Percentiles rank a stretch among this genome's conserved stretches.
Evolutionary conservation across 2,329 filamentous ascomycete species (phyloP).

Genomic region (Periconia sp.): DNA sequence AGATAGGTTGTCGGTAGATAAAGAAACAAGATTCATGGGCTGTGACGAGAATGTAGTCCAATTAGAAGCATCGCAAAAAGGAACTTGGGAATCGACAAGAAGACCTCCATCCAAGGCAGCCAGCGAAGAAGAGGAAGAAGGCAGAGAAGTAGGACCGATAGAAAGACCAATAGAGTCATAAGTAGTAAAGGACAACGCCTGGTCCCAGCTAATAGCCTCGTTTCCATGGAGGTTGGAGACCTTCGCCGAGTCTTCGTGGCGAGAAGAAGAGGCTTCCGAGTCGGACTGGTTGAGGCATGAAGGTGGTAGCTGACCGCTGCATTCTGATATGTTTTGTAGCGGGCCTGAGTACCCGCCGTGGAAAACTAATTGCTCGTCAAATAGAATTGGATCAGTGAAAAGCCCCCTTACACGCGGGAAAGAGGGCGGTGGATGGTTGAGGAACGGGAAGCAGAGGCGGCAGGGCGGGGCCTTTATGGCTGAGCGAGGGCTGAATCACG

Average conservation of each 20-base stretch:
- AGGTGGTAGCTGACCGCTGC: slow-evolving; percentile 30
- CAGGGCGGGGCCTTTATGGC: slow-evolving; percentile 25
- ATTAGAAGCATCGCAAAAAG: slow-evolving; percentile 27
- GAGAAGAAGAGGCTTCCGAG: slow-evolving; percentile 29
- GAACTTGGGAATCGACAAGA: slow-evolving; percentile 21
- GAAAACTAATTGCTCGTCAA: slow-evolving; percentile 45
- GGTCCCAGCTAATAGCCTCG: slow-evolving; percentile 35
- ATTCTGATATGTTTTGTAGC: slow-evolving; percentile 39
- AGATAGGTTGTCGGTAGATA: slow-evolving; percentile 27
- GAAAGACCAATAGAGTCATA: slow-evolving; percentile 24
- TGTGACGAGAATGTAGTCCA: slow-evolving; percentile 33
- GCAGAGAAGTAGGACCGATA: slow-evolving; percentile 24
- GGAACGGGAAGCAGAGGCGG: slow-evolving; percentile 20
- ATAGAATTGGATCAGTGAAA: slow-evolving; percentile 41
- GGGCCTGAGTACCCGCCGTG: slow-evolving; percentile 43
- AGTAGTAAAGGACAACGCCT: slow-evolving; percentile 30
- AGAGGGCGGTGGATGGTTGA: slow-evolving; percentile 37
- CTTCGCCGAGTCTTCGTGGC: slow-evolving; percentile 26
- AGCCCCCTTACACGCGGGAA: slow-evolving; percentile 42
- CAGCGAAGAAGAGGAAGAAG: slow-evolving; percentile 31
- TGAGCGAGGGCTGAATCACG: slow-evolving; percentile 11
- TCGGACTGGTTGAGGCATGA: slow-evolving; percentile 29
- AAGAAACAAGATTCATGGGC: slow-evolving; percentile 19
- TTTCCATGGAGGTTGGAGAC: slow-evolving; percentile 31
- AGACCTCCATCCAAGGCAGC: slow-evolving; percentile 23